Conservation (phyloP, 306 rosid species). For the Hippophae gyantsensis region DNA sequence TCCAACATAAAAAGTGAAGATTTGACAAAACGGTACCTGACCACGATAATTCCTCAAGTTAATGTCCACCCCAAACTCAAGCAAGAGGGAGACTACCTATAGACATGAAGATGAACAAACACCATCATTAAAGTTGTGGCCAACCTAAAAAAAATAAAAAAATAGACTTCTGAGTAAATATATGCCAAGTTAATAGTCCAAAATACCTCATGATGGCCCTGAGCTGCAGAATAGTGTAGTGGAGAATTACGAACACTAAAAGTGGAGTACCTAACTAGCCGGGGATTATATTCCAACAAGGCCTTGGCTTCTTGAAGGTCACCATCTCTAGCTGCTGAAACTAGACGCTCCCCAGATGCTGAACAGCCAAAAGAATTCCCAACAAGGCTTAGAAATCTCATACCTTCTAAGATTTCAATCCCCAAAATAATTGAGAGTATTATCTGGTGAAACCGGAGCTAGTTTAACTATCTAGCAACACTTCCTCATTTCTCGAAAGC, state of each 20-base stretch:
- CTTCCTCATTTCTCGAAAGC: no score
- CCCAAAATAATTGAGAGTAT: background rate
- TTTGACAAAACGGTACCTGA: slow-evolving; percentile 53
- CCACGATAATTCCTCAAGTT: slow-evolving; percentile 92
- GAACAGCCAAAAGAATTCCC: slow-evolving; percentile 99
- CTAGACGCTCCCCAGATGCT: slow-evolving; percentile 91
- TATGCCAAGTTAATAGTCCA: background rate
- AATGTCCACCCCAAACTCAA: slow-evolving; percentile 93
- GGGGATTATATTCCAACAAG: slow-evolving; percentile 79
- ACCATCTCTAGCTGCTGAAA: slow-evolving; percentile 98
- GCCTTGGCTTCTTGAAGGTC: slow-evolving; percentile 97
- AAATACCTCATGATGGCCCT: slow-evolving; percentile 94
- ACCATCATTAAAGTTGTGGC: background rate
- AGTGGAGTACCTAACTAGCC: slow-evolving; percentile 85
- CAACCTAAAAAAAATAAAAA: background rate
- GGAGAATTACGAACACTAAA: slow-evolving; percentile 97
- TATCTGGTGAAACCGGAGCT: background rate
- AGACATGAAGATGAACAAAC: slow-evolving; percentile 19
- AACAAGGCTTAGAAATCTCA: slow-evolving; percentile 66
- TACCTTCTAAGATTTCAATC: slow-evolving; percentile 19
- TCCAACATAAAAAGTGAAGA: background rate
- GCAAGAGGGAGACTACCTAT: slow-evolving; percentile 76
- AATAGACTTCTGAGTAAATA: background rate
- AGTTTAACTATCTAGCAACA: background rate
- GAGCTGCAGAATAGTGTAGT: slow-evolving; percentile 95